Conservation (phyloP, 106 monocot genomes). For the Platanthera zijinensis region DNA sequence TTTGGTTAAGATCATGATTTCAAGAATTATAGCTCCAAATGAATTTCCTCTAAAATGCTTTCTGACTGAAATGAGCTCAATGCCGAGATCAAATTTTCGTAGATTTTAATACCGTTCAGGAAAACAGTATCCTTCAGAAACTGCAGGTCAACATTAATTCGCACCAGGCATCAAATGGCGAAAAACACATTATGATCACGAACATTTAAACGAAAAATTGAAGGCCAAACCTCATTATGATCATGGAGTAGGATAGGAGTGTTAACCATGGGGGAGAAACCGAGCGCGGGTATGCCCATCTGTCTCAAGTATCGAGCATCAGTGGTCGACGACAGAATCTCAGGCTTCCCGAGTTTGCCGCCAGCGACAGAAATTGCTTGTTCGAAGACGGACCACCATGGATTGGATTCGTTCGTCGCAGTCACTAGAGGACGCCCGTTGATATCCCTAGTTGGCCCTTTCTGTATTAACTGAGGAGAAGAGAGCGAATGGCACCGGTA, state of each 20-base stretch:
- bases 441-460: constrained; percentile 54
- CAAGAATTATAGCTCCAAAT: not conserved
- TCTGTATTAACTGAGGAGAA: constrained; percentile 49
- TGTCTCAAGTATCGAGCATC: constrained; percentile 84
- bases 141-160: constrained; percentile 24
- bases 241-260: constrained; percentile 96
- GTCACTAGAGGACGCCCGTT: constrained; percentile 49
- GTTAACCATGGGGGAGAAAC: constrained; percentile 94
- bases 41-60: not conserved
- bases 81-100: constrained; percentile 57
- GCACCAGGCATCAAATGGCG: not conserved
- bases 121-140: constrained; percentile 74
- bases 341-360: constrained; percentile 75
- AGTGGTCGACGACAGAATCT: constrained; percentile 78
- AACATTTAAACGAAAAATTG: not conserved
- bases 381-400: constrained; percentile 78
- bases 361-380: constrained; percentile 60
- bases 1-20: not conserved
- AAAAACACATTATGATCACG: not conserved
- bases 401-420: constrained; percentile 60
- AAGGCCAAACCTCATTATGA: constrained; percentile 63
- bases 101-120: constrained; percentile 78
- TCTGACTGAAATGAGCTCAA: constrained; percentile 40
- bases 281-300: constrained; percentile 74
- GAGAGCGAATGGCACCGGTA: not conserved